Evolutionary conservation across 331 rosid species (phyloP).

Genomic region (Quercus phellos): DNA sequence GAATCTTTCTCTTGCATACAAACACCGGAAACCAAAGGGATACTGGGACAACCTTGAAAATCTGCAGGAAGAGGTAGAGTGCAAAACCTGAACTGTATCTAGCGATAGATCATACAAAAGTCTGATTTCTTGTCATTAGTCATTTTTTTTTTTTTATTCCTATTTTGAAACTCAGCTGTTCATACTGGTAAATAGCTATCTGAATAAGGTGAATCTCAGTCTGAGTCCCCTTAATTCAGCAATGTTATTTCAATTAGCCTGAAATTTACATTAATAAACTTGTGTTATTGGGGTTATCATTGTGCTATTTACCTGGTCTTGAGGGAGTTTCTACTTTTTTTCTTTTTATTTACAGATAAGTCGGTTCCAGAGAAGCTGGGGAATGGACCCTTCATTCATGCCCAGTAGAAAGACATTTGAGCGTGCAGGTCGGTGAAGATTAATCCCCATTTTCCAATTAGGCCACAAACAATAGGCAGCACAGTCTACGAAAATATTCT

Average conservation of each 20-base stretch:
- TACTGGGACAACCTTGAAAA: conserved; percentile 91
- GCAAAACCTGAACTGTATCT: conserved; percentile 2
- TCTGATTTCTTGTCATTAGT: neutral
- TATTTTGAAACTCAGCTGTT: neutral
- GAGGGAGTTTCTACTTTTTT: neutral
- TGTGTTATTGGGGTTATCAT: neutral
- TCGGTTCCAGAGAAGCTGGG: conserved; percentile 87
- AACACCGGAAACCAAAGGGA: conserved; percentile 93
- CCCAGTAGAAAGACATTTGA: conserved; percentile 95
- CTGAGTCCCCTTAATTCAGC: neutral
- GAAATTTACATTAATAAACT: neutral
- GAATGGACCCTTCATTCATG: conserved; percentile 85
- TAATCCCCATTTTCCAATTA: neutral
- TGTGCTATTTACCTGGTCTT: neutral
- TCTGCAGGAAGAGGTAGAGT: conserved; percentile 72
- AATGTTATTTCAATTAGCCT: neutral
- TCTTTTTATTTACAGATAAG: conserved; percentile 49
- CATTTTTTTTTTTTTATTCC: neutral
- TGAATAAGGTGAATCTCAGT: neutral
- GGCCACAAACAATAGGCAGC: neutral
- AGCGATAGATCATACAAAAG: neutral
- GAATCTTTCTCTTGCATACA: conserved; percentile 91
- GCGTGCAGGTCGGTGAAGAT: conserved; percentile 67
- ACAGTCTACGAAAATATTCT: neutral
- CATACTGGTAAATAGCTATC: no score